A percentile compares a stretch with the other conserved stretches of the same genome.
phyloP scores from a whole-genome alignment of 257 asterid species.

The Marsdenia floribunda region DNA sequence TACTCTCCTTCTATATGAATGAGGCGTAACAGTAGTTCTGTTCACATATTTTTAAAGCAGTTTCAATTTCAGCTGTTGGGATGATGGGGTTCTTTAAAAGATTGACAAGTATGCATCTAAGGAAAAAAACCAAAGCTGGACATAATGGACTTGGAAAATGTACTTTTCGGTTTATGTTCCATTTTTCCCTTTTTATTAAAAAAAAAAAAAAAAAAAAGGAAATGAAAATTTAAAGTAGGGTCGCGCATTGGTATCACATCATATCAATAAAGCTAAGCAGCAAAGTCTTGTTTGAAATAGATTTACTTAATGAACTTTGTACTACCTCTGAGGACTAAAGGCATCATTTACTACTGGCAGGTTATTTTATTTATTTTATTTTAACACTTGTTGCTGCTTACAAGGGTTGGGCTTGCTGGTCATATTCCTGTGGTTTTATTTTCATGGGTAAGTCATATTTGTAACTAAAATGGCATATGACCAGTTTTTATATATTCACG shows the following conservation, averaged over 20 bases:
- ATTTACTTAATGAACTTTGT: not conserved
- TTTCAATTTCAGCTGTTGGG: too few relatives aligned
- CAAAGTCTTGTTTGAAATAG: not conserved
- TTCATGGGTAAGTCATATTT: constrained; percentile 57
- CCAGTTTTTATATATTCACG: constrained; percentile 3
- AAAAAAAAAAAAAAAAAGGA: too few relatives aligned
- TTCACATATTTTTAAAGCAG: too few relatives aligned
- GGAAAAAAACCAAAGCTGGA: not conserved
- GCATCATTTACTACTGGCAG: constrained; percentile 42
- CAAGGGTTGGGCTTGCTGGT: constrained; percentile 88
- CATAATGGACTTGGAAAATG: not conserved
- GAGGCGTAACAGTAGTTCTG: too few relatives aligned
- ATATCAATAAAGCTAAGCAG: not conserved
- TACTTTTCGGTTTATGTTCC: too few relatives aligned
- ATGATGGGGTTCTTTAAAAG: not conserved
- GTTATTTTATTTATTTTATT: constrained; percentile 71
- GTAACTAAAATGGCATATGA: not conserved
- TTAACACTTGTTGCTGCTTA: constrained; percentile 81
- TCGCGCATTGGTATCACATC: not conserved
- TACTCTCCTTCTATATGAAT: not conserved
- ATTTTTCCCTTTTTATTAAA: too few relatives aligned
- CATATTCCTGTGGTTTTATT: constrained; percentile 77
- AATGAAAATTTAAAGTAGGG: not conserved
- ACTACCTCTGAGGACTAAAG: not conserved
- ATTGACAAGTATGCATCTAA: not conserved